phyloP scores from a whole-genome alignment of 352 stramenopile species.

The Phytophthora pistaciae region DNA sequence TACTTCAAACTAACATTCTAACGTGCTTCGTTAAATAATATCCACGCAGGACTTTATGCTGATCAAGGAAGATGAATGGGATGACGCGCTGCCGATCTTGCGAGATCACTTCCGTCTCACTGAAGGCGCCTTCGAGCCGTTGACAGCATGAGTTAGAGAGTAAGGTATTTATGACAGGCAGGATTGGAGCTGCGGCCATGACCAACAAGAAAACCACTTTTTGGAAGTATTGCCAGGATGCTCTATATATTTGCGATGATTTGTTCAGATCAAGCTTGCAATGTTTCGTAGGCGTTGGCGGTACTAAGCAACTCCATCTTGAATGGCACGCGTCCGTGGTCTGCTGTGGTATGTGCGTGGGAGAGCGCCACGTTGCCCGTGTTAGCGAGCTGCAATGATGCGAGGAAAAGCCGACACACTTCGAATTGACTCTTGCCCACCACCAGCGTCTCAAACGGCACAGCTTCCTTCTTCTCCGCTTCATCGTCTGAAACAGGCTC shows the following conservation, averaged over 20 bases:
- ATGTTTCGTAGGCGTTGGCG: constrained; percentile 64
- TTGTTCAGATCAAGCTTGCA: constrained; percentile 50
- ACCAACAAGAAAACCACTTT: neutral
- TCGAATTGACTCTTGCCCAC: constrained; percentile 70
- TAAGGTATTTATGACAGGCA: constrained; percentile 17
- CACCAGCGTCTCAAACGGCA: constrained; percentile 72
- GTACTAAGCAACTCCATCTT: constrained; percentile 76
- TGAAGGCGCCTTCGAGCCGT: constrained; percentile 50
- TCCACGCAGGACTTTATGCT: constrained; percentile 63
- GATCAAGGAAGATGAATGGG: constrained; percentile 80
- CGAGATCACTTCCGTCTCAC: constrained; percentile 52
- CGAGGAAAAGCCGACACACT: constrained; percentile 92
- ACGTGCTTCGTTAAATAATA: neutral
- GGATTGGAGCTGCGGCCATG: neutral
- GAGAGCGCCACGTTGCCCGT: constrained; percentile 88
- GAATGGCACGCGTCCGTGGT: constrained; percentile 70
- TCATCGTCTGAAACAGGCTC: constrained; percentile 26
- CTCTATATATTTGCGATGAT: constrained; percentile 22
- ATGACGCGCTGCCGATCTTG: constrained; percentile 55
- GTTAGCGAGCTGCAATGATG: constrained; percentile 93
- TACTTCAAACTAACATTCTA: neutral
- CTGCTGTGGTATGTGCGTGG: constrained; percentile 69
- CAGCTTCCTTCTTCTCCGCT: constrained; percentile 14
- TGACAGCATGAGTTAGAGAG: constrained; percentile 30
- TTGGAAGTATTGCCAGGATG: neutral